Percentiles rank a stretch among this genome's conserved stretches.
Evolutionary conservation across 1,284 basidiomycete genomes (phyloP).

Genomic region (Fomitopsis betulina): DNA sequence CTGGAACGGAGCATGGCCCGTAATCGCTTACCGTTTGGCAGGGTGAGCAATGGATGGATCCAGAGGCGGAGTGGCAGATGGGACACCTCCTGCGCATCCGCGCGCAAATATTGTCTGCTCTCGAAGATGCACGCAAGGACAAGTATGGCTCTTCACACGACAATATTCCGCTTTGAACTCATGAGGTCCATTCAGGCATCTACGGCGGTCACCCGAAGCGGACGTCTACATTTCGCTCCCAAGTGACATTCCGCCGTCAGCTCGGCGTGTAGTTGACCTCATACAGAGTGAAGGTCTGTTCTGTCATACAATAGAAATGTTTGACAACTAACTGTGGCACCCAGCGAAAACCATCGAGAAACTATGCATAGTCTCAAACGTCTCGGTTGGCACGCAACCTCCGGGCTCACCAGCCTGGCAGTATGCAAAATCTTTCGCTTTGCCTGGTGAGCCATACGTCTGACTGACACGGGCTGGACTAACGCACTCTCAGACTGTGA

Average conservation of each 20-base stretch:
- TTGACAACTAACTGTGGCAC: not conserved
- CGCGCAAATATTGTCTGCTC: conserved; percentile 48
- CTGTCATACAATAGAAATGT: not conserved
- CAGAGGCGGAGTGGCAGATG: conserved; percentile 55
- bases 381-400: not conserved
- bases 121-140: conserved; percentile 67
- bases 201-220: not conserved
- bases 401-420: not conserved
- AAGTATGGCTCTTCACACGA: conserved; percentile 43
- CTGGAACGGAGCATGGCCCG: not conserved
- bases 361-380: not conserved
- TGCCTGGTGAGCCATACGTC: not conserved
- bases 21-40: conserved; percentile 21
- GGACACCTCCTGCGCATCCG: conserved; percentile 50
- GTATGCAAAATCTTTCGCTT: not conserved
- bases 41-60: conserved; percentile 52
- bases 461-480: not conserved
- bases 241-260: not conserved
- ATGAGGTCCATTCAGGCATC: not conserved
- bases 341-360: not conserved
- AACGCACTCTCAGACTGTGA: not conserved
- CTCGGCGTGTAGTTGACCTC: not conserved
- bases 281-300: not conserved
- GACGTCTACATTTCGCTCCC: not conserved
- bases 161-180: not conserved